These are phyloP conservation scores for Phymatotrichopsis omnivora DNA, from an alignment of 2,329 filamentous ascomycete species.

Conservation along the genomic window DNA sequence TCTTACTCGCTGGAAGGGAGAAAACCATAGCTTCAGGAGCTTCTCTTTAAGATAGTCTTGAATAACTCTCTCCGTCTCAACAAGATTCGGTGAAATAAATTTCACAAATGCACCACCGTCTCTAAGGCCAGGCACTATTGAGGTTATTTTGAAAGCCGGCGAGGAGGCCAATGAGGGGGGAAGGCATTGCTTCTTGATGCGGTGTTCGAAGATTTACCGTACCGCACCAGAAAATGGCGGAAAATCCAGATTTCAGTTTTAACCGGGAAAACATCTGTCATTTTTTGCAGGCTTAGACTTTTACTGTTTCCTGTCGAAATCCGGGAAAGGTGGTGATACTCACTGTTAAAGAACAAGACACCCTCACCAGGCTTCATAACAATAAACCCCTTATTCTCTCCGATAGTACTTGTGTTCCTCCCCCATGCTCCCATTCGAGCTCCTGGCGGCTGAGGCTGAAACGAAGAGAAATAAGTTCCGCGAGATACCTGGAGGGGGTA, in stretches of 20 bases:
- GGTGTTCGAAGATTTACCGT: constrained; percentile 41
- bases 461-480: no score
- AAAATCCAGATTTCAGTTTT: constrained; percentile 49
- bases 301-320: no score
- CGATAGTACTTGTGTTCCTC: constrained; percentile 35
- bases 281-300: no score
- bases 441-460: no score
- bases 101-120: constrained; percentile 94
- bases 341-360: constrained; percentile 84
- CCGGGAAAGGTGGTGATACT: constrained; percentile 31
- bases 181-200: constrained; percentile 49
- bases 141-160: constrained; percentile 57
- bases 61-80: constrained; percentile 52
- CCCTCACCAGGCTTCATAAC: constrained; percentile 63
- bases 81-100: constrained; percentile 48
- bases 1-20: constrained; percentile 61
- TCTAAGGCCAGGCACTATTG: constrained; percentile 73
- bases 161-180: constrained; percentile 43
- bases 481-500: no score
- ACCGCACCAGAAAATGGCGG: constrained; percentile 43
- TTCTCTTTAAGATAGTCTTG: constrained; percentile 54
- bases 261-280: constrained; percentile 69
- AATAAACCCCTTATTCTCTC: constrained; percentile 70
- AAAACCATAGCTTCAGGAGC: constrained; percentile 82
- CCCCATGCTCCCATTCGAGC: no score